These are phyloP conservation scores for Solanum dulcamara DNA, from an alignment of 257 asterid genomes.

Conservation along the genomic window DNA sequence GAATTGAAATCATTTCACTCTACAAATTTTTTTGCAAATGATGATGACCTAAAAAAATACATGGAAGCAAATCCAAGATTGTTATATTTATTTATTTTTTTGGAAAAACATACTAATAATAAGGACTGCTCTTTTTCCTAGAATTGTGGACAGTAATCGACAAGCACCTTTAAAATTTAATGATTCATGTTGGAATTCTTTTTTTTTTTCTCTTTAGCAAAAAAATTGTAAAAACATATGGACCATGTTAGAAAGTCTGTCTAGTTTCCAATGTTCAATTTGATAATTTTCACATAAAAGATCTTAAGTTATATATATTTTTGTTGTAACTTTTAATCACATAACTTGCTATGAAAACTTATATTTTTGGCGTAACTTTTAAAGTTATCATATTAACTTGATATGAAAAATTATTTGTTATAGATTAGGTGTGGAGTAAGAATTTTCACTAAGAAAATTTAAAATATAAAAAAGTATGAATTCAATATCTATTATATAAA, in stretches of 20 bases:
- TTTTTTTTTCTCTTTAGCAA: neutral
- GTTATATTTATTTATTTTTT: neutral
- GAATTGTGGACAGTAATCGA: neutral
- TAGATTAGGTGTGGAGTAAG: fast-evolving
- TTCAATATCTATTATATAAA: too few relatives aligned
- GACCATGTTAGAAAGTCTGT: neutral
- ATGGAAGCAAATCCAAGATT: neutral
- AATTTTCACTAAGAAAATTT: neutral
- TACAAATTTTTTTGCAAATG: neutral
- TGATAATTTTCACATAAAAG: neutral
- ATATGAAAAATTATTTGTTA: too few relatives aligned
- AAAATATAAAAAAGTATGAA: neutral
- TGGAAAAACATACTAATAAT: neutral
- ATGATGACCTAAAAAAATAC: neutral
- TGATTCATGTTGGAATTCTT: neutral
- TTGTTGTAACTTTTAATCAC: neutral
- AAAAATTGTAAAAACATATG: neutral
- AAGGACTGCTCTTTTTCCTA: neutral
- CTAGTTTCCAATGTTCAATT: neutral
- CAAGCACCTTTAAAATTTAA: neutral
- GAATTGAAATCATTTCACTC: neutral
- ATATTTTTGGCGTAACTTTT: too few relatives aligned
- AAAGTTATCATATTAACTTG: too few relatives aligned
- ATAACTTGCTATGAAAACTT: too few relatives aligned
- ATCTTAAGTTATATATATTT: neutral